Base-by-base conservation (phyloP, 768 basidiomycete genomes). In the Rhizopogon roseolus region DNA sequence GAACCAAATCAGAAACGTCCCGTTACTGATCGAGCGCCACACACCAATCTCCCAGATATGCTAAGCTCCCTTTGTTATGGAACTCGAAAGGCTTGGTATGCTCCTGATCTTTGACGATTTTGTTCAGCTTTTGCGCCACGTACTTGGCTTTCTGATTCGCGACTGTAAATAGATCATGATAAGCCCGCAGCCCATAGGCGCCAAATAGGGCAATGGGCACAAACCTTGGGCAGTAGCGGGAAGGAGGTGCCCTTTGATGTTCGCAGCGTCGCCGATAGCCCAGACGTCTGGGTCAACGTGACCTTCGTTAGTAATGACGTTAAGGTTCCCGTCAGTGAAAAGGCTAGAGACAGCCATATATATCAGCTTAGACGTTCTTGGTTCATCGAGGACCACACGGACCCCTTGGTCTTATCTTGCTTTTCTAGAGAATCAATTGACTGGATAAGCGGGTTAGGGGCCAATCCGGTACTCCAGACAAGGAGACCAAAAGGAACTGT, bases 381-480 rank as follows among this genome's bases (percentile, higher is more conserved):
- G 28, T 9, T 29, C 4, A 42, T 25, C 42, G 54, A 49, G 53
- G 54, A n/a, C 49, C 27, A 34, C 71, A 44, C 34, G 5, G 57
- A 82, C 81, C 80, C 79, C 29, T 76, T 72, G 0, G 83, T 79
- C 66, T 77, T 82, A 13, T 74, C 70, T 55, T 90, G 75, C 62
- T 90, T 90, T 62, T 76, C 72, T 2, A 86, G 72, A 43, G 78
- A 81, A 6, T 71, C 66, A 44, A 91, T 79, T 0, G 79, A 75
- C 55, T 78, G 69, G 49, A 93, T 78, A 27, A 94, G 71, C 6
- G 93, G 91, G 64, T 93, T 94, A 4, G 90, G 82, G 5, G 89
- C 79, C 3, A 94, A 74, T 2, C 92, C 93, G 2, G 93, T 94
- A 56, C 85, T 87, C 92, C 92, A 94, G 14, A 94, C 90, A 10